Evolutionary conservation across 2,329 filamentous ascomycete species (phyloP).

Genomic region (Aspergillus japonicus): DNA sequence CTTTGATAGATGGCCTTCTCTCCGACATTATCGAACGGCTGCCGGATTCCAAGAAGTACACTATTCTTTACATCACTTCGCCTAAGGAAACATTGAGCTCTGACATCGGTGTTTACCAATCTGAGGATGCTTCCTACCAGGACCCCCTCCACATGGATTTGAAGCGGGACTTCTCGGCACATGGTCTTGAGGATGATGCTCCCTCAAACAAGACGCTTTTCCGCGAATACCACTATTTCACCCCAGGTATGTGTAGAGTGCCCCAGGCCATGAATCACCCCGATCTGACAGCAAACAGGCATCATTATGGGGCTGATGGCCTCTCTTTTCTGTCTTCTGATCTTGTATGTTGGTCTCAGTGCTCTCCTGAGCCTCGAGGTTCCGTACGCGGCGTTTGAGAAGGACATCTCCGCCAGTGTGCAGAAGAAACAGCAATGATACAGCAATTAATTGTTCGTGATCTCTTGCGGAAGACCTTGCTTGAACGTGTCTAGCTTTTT

Average conservation of each 20-base stretch:
- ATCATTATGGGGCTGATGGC: constrained; percentile 84
- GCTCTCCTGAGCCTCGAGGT: constrained; percentile 81
- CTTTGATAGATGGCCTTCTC: constrained; percentile 46
- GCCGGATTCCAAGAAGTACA: constrained; percentile 61
- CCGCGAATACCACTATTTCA: constrained; percentile 92
- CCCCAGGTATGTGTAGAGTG: constrained; percentile 61
- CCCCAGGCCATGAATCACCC: not conserved
- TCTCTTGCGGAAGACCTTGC: constrained; percentile 4
- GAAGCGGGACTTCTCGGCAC: constrained; percentile 60
- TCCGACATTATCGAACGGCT: constrained; percentile 48
- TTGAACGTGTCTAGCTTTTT: constrained; percentile 1
- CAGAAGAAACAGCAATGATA: constrained; percentile 73
- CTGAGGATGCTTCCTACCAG: constrained; percentile 54
- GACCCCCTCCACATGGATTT: constrained; percentile 68
- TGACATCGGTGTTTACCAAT: constrained; percentile 57
- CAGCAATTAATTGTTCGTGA: constrained; percentile 51
- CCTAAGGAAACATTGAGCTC: constrained; percentile 44
- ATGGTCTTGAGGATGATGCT: constrained; percentile 39
- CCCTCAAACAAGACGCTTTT: constrained; percentile 55
- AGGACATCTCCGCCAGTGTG: constrained; percentile 85
- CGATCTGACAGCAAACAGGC: constrained; percentile 50
- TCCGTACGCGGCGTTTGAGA: constrained; percentile 92
- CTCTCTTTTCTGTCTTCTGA: constrained; percentile 68
- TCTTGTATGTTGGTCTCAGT: constrained; percentile 74
- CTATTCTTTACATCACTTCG: constrained; percentile 72